Evolutionary conservation across 2,329 filamentous ascomycete genomes (phyloP).

Genomic region (Neofusicoccum parvum): DNA sequence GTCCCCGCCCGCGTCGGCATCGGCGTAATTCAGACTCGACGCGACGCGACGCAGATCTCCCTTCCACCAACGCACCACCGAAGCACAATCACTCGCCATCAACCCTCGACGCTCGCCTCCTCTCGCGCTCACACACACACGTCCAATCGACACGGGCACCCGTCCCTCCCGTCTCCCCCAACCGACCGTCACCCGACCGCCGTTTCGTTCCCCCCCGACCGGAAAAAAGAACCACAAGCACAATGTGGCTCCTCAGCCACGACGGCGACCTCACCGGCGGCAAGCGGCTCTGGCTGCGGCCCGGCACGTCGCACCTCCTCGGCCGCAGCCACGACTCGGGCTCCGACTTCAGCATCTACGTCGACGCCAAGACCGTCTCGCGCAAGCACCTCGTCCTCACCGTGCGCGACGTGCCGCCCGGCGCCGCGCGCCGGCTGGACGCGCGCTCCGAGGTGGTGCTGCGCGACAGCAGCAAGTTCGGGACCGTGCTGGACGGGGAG

Average conservation of each 20-base stretch:
- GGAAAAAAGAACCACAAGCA: not conserved
- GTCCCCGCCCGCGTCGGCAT: not conserved
- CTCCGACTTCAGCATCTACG: slow-evolving; percentile 40
- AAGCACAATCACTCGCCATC: not conserved
- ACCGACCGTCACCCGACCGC: no score
- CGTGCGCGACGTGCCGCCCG: slow-evolving; percentile 64
- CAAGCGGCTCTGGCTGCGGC: slow-evolving; percentile 79
- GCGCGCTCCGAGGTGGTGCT: slow-evolving; percentile 71
- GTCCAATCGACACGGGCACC: not conserved
- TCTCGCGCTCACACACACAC: not conserved
- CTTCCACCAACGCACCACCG: not conserved
- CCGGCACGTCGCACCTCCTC: slow-evolving; percentile 82
- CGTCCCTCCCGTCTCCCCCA: not conserved
- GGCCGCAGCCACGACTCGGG: slow-evolving; percentile 66
- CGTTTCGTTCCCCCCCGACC: no score
- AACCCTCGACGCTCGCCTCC: no score
- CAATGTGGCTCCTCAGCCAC: slow-evolving; percentile 60
- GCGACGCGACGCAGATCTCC: no score
- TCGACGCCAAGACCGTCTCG: slow-evolving; percentile 82
- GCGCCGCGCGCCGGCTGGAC: slow-evolving; percentile 53
- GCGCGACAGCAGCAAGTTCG: slow-evolving; percentile 80
- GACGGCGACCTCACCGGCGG: slow-evolving; percentile 59
- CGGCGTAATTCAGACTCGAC: not conserved
- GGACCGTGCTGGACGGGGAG: slow-evolving; percentile 75
- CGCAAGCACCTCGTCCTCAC: slow-evolving; percentile 82